Evolutionary conservation across 805 yeast genomes (phyloP), one percentile per base, ranked within the genome.

Genomic region (Cyberlindnera suaveolens): DNA sequence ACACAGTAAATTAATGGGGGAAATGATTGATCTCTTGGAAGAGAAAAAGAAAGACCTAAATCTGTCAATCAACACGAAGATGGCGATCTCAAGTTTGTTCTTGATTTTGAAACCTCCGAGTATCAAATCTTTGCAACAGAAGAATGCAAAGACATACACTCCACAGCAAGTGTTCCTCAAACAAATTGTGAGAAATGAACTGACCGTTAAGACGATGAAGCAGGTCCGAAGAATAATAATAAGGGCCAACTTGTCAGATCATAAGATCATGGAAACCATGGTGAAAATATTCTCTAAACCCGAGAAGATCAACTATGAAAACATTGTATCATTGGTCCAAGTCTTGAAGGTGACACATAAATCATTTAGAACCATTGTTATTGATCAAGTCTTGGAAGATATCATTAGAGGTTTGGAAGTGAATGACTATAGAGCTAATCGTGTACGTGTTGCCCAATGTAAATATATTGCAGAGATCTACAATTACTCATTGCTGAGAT

Each of bases 381-480:
- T 86, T 39, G 96, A 90, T 59, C 66, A 74, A 14, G 42, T 82
- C 2, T 50, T 84, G 14, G 96, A 89, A 54, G 68, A 70, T n/a
- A 69, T 85, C 14, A 67, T 72, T 9, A 54, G 78, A 20, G 93
- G 88, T 0, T 62, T 88, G 46, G 96, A 88, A 54, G 50, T 67
- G 5, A 77, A 80, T 48, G 77, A 78, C 50, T 82, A 75, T 54
- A 68, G 77, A 42, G 60, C 64, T 40, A 82, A 82, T 52, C 72
- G 89, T 56, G 63, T 64, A 13, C 66, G 95, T 44, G 60, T 85
- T 45, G 71, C 93, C 0, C 77, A 80, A 41, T 72, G 77, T 6
- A 74, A 68, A 53, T 81, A 78, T 51, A 50, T 90, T 13, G 74
- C 79, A 0, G 83, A 78, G 44, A 57, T 88, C 23, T 73, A 64